Evolutionary conservation across 2,329 filamentous ascomycete genomes (phyloP).

Genomic region (Graphium sp.): DNA sequence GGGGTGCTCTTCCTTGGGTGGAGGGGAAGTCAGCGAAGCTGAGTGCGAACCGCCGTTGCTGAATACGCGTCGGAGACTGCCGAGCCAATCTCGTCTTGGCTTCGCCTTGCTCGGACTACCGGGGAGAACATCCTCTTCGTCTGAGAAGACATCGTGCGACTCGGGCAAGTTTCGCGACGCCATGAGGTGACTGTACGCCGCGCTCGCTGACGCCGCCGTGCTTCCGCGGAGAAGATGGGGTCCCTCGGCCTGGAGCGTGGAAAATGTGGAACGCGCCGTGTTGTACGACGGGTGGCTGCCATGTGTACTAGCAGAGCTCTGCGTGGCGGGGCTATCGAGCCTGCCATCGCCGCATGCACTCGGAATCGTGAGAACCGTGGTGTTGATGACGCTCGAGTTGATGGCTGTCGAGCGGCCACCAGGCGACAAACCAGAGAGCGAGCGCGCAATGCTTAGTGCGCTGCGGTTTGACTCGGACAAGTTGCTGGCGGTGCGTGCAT

Average conservation of each 20-base stretch:
- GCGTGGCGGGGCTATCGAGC: conserved; percentile 20
- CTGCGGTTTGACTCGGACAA: conserved; percentile 36
- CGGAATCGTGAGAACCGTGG: too few species aligned
- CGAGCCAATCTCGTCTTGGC: conserved; percentile 45
- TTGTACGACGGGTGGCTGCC: conserved; percentile 26
- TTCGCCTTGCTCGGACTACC: conserved; percentile 42
- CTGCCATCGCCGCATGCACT: conserved; percentile 8
- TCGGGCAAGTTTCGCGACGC: conserved; percentile 14
- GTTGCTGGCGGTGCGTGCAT: conserved; percentile 36
- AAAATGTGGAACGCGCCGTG: conserved; percentile 36
- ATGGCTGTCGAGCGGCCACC: conserved; percentile 10
- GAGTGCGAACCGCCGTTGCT: conserved; percentile 20
- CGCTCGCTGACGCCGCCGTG: conserved; percentile 3
- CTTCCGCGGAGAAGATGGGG: conserved; percentile 25
- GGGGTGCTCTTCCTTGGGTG: conserved; percentile 12
- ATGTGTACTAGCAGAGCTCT: conserved; percentile 22
- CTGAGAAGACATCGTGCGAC: conserved; percentile 14
- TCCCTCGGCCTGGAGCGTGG: conserved; percentile 32
- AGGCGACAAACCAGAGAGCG: conserved; percentile 10
- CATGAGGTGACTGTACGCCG: conserved; percentile 4
- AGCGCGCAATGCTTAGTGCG: conserved; percentile 20
- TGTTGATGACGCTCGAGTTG: too few species aligned
- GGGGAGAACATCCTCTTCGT: conserved; percentile 18
- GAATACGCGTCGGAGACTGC: conserved; percentile 49
- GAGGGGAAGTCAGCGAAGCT: conserved; percentile 3